Conservation (phyloP, 1,139 yeast species). For the Geotrichum siamense region DNA sequence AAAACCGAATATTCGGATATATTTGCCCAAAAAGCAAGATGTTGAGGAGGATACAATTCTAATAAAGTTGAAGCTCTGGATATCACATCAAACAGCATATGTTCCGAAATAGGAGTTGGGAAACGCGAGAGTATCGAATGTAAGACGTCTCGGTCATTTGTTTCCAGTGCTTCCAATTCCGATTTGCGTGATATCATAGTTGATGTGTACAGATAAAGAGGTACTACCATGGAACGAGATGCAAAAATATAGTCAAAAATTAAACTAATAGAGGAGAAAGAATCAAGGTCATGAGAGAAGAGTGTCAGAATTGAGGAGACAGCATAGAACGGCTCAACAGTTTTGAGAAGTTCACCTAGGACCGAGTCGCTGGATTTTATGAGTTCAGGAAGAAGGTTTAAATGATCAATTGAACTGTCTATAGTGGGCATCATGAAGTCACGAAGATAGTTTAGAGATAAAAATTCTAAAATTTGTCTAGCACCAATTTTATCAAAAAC, state of each 20-base stretch:
- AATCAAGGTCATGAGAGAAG: constrained; percentile 64
- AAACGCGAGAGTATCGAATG: constrained; percentile 29
- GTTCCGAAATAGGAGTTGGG: constrained; percentile 22
- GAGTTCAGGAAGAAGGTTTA: constrained; percentile 58
- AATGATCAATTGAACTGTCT: constrained; percentile 56
- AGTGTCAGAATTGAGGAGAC: constrained; percentile 71
- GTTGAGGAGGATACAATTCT: constrained; percentile 23
- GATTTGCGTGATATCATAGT: constrained; percentile 41
- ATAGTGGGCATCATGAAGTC: constrained; percentile 80
- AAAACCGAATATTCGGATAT: constrained; percentile 30
- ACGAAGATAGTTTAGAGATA: constrained; percentile 59
- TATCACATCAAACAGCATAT: constrained; percentile 20
- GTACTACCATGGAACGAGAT: constrained; percentile 39
- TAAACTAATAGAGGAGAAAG: constrained; percentile 44
- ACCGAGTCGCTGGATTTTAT: constrained; percentile 45
- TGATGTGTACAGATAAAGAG: constrained; percentile 53
- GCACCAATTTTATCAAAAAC: constrained; percentile 40
- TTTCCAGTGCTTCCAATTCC: constrained; percentile 34
- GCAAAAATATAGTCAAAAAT: constrained; percentile 61
- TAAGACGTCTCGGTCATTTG: constrained; percentile 28
- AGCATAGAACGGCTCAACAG: constrained; percentile 52
- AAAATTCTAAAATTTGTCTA: constrained; percentile 45
- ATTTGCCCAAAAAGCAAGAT: constrained; percentile 22
- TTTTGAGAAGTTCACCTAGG: constrained; percentile 45
- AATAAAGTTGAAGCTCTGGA: constrained; percentile 21